A percentile compares a stretch with the other conserved stretches of the same genome.
These are phyloP conservation scores for Trichoderma asperellum DNA, from an alignment of 2,329 filamentous ascomycete genomes.

Conservation along the genomic window DNA sequence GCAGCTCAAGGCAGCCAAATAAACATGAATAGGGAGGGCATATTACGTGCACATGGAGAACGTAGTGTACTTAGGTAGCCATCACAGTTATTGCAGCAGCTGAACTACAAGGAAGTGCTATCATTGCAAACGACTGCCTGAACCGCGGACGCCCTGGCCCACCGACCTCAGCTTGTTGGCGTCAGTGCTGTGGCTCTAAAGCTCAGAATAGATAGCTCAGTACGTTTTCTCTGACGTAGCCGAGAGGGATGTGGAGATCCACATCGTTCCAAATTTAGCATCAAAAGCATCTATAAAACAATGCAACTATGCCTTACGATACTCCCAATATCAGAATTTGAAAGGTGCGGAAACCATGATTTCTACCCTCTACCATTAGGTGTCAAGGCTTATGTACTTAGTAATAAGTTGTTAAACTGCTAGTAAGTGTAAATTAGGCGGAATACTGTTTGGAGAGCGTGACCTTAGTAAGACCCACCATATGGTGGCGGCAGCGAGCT, in stretches of 20 bases:
- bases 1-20: conserved; percentile 19
- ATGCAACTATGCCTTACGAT: neutral
- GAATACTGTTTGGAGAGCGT: neutral
- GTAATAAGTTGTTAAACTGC: too few species aligned
- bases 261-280: neutral
- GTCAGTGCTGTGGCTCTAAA: neutral
- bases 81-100: neutral
- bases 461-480: neutral
- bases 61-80: neutral
- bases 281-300: neutral
- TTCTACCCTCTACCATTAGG: neutral
- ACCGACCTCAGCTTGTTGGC: neutral
- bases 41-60: neutral
- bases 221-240: neutral
- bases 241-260: neutral
- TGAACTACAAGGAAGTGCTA: neutral
- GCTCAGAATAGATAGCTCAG: neutral
- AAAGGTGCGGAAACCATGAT: neutral
- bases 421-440: neutral
- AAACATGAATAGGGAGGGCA: neutral
- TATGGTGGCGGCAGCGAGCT: neutral
- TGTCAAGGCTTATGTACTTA: neutral
- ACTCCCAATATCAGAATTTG: neutral
- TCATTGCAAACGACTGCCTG: neutral
- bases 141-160: neutral